These are phyloP conservation scores for Amanita pallidorosea DNA, from an alignment of 768 basidiomycete species.

Conservation along the genomic window DNA sequence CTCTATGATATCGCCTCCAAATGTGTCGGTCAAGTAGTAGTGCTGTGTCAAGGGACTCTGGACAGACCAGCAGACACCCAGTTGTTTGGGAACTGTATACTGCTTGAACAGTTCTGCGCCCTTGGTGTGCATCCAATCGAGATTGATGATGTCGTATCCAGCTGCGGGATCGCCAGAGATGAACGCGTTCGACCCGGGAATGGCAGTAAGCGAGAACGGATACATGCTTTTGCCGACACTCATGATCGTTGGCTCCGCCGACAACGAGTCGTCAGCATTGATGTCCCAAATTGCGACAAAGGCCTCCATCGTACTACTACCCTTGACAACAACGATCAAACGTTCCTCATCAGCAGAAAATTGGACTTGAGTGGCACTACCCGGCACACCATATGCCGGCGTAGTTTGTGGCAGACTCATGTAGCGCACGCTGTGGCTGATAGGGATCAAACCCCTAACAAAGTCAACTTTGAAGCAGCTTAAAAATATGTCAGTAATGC, in stretches of 20 bases:
- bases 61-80: not conserved
- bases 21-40: constrained; percentile 1
- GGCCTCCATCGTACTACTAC: not conserved
- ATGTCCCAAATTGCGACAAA: not conserved
- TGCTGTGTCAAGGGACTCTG: not conserved
- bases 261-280: not conserved
- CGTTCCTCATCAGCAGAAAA: not conserved
- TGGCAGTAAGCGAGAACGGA: not conserved
- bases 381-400: not conserved
- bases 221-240: not conserved
- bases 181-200: not conserved
- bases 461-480: not conserved
- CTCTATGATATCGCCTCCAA: not conserved
- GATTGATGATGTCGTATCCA: not conserved
- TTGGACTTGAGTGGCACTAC: not conserved
- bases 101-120: not conserved
- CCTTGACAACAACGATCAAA: not conserved
- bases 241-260: not conserved
- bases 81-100: not conserved
- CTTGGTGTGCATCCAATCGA: not conserved
- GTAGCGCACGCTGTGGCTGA: not conserved
- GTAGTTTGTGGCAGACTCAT: not conserved
- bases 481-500: not conserved
- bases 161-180: not conserved
- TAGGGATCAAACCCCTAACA: not conserved